Conservation (phyloP, 768 basidiomycete species). For the Termitomyces sp. region DNA sequence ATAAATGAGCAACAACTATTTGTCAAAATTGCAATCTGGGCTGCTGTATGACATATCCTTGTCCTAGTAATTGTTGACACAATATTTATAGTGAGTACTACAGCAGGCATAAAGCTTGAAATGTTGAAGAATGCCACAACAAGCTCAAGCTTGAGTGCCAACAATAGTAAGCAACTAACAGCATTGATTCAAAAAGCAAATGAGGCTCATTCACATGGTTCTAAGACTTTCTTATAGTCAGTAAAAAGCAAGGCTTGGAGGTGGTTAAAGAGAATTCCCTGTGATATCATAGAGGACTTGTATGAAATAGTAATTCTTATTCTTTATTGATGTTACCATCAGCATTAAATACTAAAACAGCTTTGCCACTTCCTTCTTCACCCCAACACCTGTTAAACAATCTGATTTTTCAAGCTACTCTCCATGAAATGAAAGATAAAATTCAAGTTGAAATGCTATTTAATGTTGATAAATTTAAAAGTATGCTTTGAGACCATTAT, state of each 20-base stretch:
- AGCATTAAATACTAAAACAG: not conserved
- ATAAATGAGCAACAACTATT: not conserved
- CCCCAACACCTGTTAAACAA: not conserved
- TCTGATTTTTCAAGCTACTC: not conserved
- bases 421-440: not conserved
- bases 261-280: too few species aligned
- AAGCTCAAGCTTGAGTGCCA: not conserved
- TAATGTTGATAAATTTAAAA: conserved; percentile 17
- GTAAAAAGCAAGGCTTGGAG: too few species aligned
- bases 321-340: too few species aligned
- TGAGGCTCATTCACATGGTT: fast-evolving
- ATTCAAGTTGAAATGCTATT: conserved; percentile 23
- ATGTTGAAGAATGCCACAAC: not conserved
- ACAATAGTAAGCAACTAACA: not conserved
- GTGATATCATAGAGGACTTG: not conserved
- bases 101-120: not conserved
- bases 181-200: not conserved
- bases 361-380: not conserved
- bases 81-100: not conserved
- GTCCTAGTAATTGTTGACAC: not conserved
- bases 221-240: fast-evolving
- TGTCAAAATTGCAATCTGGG: not conserved
- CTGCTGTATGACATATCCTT: not conserved
- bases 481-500: conserved; percentile 17
- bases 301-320: too few species aligned